These are phyloP conservation scores for Coniochaeta hoffmannii DNA, from an alignment of 2,329 filamentous ascomycete species.

Conservation along the genomic window DNA sequence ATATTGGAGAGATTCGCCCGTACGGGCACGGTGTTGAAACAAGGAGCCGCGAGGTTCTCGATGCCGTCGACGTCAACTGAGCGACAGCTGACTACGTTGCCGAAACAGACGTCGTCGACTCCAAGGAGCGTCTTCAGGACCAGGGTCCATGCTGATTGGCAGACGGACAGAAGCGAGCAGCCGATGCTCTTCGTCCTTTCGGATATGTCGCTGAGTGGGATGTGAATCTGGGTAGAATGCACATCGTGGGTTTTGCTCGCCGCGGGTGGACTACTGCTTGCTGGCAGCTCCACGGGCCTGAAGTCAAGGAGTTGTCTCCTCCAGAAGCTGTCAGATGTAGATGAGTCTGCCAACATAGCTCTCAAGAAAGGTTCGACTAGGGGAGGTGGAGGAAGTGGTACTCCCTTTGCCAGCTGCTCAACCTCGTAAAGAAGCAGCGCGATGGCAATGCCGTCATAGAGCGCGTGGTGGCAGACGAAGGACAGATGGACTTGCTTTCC, in stretches of 20 bases:
- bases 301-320: conserved; percentile 43
- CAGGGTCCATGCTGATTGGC: conserved; percentile 67
- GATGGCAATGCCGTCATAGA: conserved; percentile 82
- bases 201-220: conserved; percentile 38
- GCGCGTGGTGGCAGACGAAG: conserved; percentile 64
- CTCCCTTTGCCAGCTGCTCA: conserved; percentile 45
- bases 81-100: conserved; percentile 76
- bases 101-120: conserved; percentile 69
- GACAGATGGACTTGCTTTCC: conserved; percentile 30
- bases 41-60: conserved; percentile 73
- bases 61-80: conserved; percentile 58
- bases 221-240: conserved; percentile 20
- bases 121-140: conserved; percentile 50
- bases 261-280: not conserved
- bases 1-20: conserved; percentile 45
- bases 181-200: conserved; percentile 42
- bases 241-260: conserved; percentile 2
- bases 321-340: conserved; percentile 60
- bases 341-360: conserved; percentile 42
- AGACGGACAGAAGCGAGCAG: conserved; percentile 56
- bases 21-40: conserved; percentile 82
- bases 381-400: conserved; percentile 38
- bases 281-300: conserved; percentile 15
- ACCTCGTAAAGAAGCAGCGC: conserved; percentile 62
- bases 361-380: conserved; percentile 58